Evolutionary conservation across 306 rosid species (phyloP).

Genomic region (Inga laurina): DNA sequence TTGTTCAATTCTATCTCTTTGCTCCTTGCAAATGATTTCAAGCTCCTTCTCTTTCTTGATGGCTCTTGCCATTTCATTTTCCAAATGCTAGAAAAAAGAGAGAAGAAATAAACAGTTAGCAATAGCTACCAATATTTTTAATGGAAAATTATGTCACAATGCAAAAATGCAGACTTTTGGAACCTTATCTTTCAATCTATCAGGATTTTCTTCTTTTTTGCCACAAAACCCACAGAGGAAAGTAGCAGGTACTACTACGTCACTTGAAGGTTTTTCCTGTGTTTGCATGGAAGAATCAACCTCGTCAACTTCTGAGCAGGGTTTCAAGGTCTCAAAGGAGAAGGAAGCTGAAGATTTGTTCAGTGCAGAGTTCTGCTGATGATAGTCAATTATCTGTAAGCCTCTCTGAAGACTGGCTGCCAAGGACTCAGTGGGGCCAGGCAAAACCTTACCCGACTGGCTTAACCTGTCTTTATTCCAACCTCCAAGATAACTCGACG

Average conservation of each 20-base stretch:
- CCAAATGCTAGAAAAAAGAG: slow-evolving; percentile 27
- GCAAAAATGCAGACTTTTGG: slow-evolving; percentile 43
- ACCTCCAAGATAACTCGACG: slow-evolving; percentile 61
- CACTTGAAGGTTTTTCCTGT: slow-evolving; percentile 44
- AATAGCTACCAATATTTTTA: background rate
- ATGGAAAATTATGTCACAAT: slow-evolving; percentile 15
- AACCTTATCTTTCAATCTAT: slow-evolving; percentile 36
- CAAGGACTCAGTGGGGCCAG: slow-evolving; percentile 83
- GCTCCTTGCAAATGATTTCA: slow-evolving; percentile 63
- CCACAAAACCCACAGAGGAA: slow-evolving; percentile 75
- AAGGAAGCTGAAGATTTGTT: slow-evolving; percentile 76
- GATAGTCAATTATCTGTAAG: slow-evolving; percentile 79
- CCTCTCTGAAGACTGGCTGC: slow-evolving; percentile 98
- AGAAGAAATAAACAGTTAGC: slow-evolving; percentile 4
- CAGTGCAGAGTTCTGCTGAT: slow-evolving; percentile 71
- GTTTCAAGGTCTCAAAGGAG: slow-evolving; percentile 74
- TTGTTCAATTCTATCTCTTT: slow-evolving; percentile 71
- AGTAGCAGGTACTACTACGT: slow-evolving; percentile 44
- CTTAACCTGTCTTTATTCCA: slow-evolving; percentile 53
- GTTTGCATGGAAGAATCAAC: slow-evolving; percentile 43
- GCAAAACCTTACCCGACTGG: slow-evolving; percentile 64
- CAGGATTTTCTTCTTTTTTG: slow-evolving; percentile 42
- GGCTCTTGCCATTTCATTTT: slow-evolving; percentile 34
- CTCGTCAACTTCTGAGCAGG: slow-evolving; percentile 53
- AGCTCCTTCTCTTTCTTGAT: slow-evolving; percentile 59